Evolutionary conservation across 208 protist species (phyloP), one percentile per base, ranked within the genome.

Genomic region (Phytomonas sp.): DNA sequence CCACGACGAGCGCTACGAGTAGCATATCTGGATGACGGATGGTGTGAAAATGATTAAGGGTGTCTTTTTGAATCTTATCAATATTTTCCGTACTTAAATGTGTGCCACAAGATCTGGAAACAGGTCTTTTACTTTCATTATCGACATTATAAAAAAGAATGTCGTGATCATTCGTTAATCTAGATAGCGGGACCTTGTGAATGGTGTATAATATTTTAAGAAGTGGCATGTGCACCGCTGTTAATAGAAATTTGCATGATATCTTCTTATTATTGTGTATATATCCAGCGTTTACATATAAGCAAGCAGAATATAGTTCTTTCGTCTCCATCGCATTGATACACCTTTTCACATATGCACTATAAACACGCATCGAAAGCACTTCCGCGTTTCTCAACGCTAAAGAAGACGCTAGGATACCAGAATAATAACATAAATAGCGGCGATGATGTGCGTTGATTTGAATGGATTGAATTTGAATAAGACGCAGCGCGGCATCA

Each of bases 401-500:
- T 19, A 5, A 4, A 31, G 30, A 70, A 14, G 8, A 14, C 33
- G 31, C 29, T 34, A 23, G 10, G 33, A 11, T 32, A 19, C 36
- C 29, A 29, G 4, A 19, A 29, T 19, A 5, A 11, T 30, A 30
- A n/a, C 33, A 0, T 16, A 2, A 14, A 12, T 31, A 23, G 26
- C 19, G 29, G 14, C 34, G 19, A 40, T 65, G 0, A 52, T 63
- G 56, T 31, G 23, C 33, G 67, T 61, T 29, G 4, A 65, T 29
- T 40, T 60, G 66, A 31, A 78, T 29, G 56, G 84, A 72, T 60
- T 71, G 69, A 16, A 78, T 40, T 56, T 90, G 85, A 63, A 87
- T 78, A 12, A 82, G 71, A 26, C 76, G 79, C 62, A 92, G 61
- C 7, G 75, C 71, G 0, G 79, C 75, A 60, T 92, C 83, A 63